Base-by-base conservation (phyloP, 192 early-diverging fungal species). In the Borealophlyctis nickersoniae region DNA sequence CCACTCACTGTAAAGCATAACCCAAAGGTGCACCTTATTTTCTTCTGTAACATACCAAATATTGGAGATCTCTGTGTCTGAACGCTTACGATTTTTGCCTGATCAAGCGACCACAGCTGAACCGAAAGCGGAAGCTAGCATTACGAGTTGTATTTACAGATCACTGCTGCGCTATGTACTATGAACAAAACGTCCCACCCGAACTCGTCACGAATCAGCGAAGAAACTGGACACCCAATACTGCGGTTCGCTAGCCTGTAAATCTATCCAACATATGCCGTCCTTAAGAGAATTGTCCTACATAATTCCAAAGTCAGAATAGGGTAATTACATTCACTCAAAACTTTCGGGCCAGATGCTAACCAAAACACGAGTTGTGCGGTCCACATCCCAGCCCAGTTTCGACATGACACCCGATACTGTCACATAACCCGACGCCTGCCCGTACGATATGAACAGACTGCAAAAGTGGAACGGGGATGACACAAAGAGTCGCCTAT, bases 201-300 rank as follows among this genome's bases (percentile, higher is more conserved):
- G n/a, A n/a, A n/a, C n/a, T n/a, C n/a, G n/a, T n/a, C n/a, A n/a
- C n/a, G n/a, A n/a, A 45, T 45, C 39, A 53, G 5, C 60, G 62
- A 73, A 76, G 49, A 80, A 69, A n/a, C 74, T 65, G 32, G 72
- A 59, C 19, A 80, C 72, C 74, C 74, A 80, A 45, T 73, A 80
- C 49, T 71, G 35, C 34, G 62, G 58, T 32, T 81, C 77, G 35
- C 78, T 57, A 34, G 66, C 75, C 65, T 88, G 83, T 53, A 60
- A 56, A 65, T 92, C 90, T 23, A 90, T 74, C 90, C 90, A 92
- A 58, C 84, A 88, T 16, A 92, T 69, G 19, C 88, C 86, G 58
- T 91, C 89, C 32, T 85, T 79, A 57, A 91, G 58, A 23, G 91
- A 67, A 22, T 81, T 82, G 52, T 89, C 82, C 86, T 87, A 61